Conservation (phyloP, 768 basidiomycete species). For the Mrakia frigida region DNA sequence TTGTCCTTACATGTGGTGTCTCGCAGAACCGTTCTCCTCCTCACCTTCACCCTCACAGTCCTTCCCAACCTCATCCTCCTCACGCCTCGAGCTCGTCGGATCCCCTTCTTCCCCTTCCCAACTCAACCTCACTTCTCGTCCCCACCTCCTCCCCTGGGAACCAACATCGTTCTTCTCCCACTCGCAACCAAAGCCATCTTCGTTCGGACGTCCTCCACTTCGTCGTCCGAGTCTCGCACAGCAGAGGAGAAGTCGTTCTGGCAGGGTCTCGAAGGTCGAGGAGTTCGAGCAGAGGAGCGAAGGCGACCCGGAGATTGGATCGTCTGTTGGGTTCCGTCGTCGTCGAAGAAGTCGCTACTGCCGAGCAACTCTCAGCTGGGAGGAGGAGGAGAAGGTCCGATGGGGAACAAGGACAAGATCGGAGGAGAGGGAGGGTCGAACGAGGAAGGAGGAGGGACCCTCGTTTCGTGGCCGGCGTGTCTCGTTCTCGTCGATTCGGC, state of each 20-base stretch:
- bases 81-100: constrained; percentile 16
- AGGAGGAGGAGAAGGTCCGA: neutral
- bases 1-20: neutral
- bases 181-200: constrained; percentile 68
- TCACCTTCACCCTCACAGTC: constrained; percentile 24
- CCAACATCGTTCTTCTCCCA: constrained; percentile 66
- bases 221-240: constrained; percentile 54
- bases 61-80: constrained; percentile 22
- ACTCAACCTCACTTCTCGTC: neutral
- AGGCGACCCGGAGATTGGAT: constrained; percentile 14
- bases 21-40: neutral
- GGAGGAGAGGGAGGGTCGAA: neutral
- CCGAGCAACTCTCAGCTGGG: neutral
- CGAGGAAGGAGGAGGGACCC: constrained; percentile 46
- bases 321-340: constrained; percentile 33
- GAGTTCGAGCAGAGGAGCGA: constrained; percentile 37
- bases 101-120: constrained; percentile 20
- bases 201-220: constrained; percentile 55
- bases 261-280: constrained; percentile 59
- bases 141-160: constrained; percentile 32
- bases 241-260: constrained; percentile 61
- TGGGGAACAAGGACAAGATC: constrained; percentile 42
- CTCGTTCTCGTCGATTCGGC: constrained; percentile 72
- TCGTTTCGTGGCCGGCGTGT: constrained; percentile 66
- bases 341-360: neutral